These are phyloP conservation scores for Aspergillus baeticus DNA, from an alignment of 495 filamentous ascomycete genomes.

Conservation along the genomic window DNA sequence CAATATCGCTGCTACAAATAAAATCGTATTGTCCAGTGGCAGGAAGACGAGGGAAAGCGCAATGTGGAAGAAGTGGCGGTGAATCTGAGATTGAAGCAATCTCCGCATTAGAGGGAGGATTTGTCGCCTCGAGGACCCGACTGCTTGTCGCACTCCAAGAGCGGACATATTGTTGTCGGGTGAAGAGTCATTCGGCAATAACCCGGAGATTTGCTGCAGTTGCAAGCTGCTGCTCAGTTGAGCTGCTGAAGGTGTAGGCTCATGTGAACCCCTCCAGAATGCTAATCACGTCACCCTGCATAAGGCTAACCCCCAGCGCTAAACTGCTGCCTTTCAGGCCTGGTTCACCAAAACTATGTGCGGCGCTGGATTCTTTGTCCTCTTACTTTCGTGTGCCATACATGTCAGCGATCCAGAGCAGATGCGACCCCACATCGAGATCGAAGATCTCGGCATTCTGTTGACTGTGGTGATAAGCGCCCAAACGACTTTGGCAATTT, in stretches of 20 bases:
- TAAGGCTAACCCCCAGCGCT: not conserved
- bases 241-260: not conserved
- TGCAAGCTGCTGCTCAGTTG: not conserved
- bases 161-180: slow-evolving; percentile 16
- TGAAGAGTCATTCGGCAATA: not conserved
- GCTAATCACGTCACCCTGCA: not conserved
- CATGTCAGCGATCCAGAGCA: too few species aligned
- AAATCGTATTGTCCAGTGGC: slow-evolving; percentile 51
- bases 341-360: too few species aligned
- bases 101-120: slow-evolving; percentile 3
- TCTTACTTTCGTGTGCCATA: too few species aligned
- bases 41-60: slow-evolving; percentile 45
- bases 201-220: not conserved
- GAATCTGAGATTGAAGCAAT: slow-evolving; percentile 12
- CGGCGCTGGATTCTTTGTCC: too few species aligned
- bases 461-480: too few species aligned
- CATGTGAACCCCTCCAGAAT: not conserved
- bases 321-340: too few species aligned
- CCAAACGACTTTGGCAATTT: too few species aligned
- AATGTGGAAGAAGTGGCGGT: slow-evolving; percentile 33
- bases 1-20: slow-evolving; percentile 39
- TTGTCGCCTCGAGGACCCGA: slow-evolving; percentile 7
- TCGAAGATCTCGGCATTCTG: too few species aligned
- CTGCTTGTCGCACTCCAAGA: slow-evolving; percentile 14
- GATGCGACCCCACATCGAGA: too few species aligned